Evolutionary conservation across 371 early-diverging fungal genomes (phyloP).

Genomic region (Caulochytrium protostelioides): DNA sequence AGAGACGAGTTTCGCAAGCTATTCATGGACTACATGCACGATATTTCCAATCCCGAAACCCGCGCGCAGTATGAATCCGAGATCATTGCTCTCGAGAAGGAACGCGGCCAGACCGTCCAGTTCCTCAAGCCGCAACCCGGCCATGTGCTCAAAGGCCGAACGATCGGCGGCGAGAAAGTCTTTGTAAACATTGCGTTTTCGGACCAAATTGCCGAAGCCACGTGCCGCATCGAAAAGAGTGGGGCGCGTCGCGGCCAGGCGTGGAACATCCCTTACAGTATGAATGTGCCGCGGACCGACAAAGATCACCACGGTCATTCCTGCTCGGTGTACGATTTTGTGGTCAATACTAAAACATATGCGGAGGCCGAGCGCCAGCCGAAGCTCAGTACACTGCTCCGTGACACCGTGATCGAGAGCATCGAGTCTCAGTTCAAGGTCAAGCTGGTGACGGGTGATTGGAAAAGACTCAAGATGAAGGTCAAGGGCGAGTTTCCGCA

Average conservation of each 20-base stretch:
- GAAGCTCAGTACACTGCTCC: constrained; percentile 12
- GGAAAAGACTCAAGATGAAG: constrained; percentile 15
- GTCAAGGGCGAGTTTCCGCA: no score
- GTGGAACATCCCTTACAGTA: constrained; percentile 27
- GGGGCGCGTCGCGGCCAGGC: constrained; percentile 8
- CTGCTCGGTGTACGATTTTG: constrained; percentile 23
- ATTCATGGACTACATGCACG: constrained; percentile 25
- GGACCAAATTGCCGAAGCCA: constrained; percentile 11
- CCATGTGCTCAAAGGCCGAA: constrained; percentile 14
- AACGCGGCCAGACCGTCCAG: constrained; percentile 21
- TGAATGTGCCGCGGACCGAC: constrained; percentile 14
- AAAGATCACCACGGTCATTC: constrained; percentile 16
- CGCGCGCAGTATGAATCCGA: constrained; percentile 26
- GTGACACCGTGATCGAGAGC: constrained; percentile 20
- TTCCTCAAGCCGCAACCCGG: constrained; percentile 23
- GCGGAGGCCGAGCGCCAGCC: constrained; percentile 4
- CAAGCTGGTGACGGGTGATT: constrained; percentile 10
- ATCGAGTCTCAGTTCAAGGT: constrained; percentile 18
- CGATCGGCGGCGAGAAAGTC: constrained; percentile 11
- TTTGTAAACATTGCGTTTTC: constrained; percentile 25
- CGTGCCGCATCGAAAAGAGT: not conserved
- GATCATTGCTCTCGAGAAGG: constrained; percentile 20
- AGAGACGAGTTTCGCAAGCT: constrained; percentile 23
- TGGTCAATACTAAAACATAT: constrained; percentile 22
- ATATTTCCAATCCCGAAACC: constrained; percentile 28